Base-by-base conservation (phyloP, 108 stramenopile species). In the Nannochloropsis granulata region DNA sequence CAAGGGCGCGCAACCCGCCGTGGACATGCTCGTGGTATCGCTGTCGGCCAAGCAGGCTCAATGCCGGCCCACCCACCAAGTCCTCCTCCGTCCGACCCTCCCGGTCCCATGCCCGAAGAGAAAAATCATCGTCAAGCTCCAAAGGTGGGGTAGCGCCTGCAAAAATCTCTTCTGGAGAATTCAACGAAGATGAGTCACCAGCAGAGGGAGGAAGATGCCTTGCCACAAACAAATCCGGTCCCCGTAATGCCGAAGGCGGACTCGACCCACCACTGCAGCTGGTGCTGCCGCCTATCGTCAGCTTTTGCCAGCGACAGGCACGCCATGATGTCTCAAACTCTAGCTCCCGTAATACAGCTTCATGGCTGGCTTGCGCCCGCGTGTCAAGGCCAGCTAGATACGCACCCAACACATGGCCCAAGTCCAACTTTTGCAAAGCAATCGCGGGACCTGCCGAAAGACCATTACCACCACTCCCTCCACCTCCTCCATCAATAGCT, bases 321-420 rank as follows among this genome's bases (percentile, higher is more conserved):
- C 86, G 43, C 86, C 86, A 87, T 24, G 80, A 25, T 10, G 83
- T 80, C 79, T 87, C 86, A 43, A 83, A 84, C 80, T 87, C 83
- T 79, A 87, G 43, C 25, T 87, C 83, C 78, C 83, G 79, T 12
- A 87, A 79, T 9, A 43, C 83, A 10, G 83, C 83, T 26, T 87
- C 86, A 12, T 80, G 79, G 56, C 83, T 79, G 46, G 80, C 43
- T 21, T 80, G 43, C 43, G 71, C 82, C 24, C 83, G 78, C n/a
- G 56, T 71, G 8, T 71, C n/a, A 16, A 71, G 56, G 21, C 56
- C 56, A 11, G 56, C 56, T n/a, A 71, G n/a, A 71, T 71, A 71
- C 10, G 56, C n/a, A 3, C n/a, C 56, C 56, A 71, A n/a, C 16
- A 71, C 56, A 71, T 71, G 56, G 56, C 56, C 56, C n/a, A 71